Evolutionary conservation across 1,139 yeast genomes (phyloP), one percentile per base, ranked within the genome.

Genomic region (Wickerhamiella pararugosa): DNA sequence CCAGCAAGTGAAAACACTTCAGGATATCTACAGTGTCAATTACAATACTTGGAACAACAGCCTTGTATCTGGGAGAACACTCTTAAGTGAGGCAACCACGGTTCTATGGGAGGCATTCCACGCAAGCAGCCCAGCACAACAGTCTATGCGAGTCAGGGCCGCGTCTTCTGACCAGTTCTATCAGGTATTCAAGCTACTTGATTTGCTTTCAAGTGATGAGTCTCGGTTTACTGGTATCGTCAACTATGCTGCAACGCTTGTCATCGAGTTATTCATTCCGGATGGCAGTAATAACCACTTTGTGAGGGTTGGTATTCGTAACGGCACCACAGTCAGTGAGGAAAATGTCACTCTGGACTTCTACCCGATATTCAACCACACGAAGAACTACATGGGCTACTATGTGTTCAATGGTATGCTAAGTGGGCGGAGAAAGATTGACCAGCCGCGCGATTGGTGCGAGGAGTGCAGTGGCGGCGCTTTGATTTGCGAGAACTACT

Each of bases 161-260:
- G 71, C 70, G 34, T 62, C 71, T 8, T 67, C 53, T 55, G 62
- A 63, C 51, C 58, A 58, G 39, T 64, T 67, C 62, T 62, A 55
- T 53, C 67, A 62, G 51, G 47, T 64, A 32, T 58, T 56, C 37
- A 66, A 63, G 41, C 49, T 63, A 21, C 40, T 63, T 41, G 61
- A 60, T 29, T 48, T 67, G 43, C 53, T 58, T 49, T 39, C 49
- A 31, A 52, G 51, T 25, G 56, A 59, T 38, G 58, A 53, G 29
- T 53, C 61, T 44, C 32, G 34, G 26, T 67, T 66, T 53, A 61
- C 65, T 25, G 69, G 69, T 25, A 57, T 66, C 58, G 68, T 70
- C 46, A 60, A 62, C 41, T 67, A 67, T 48, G 71, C 69, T 32
- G 52, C 68, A 21, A 56, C 66, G 4, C 54, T 59, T 37, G 69